phyloP scores from a whole-genome alignment of 2,329 filamentous ascomycete species.

The Didymella glomerata region DNA sequence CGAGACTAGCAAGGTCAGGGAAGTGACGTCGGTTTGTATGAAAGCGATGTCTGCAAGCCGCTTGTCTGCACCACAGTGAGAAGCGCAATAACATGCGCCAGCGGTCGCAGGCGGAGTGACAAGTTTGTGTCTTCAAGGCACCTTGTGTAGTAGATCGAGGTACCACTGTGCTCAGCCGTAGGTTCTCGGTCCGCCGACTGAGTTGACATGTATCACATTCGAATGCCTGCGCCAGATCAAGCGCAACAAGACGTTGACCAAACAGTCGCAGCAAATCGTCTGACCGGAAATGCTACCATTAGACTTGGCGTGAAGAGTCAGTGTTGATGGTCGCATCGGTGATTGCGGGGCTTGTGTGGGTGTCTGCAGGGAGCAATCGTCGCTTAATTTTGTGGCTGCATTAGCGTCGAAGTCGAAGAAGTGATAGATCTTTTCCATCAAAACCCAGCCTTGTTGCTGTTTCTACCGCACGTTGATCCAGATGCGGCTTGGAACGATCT shows the following conservation, averaged over 20 bases:
- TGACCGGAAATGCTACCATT: not conserved
- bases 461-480: slow-evolving; percentile 6
- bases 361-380: slow-evolving; percentile 14
- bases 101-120: slow-evolving; percentile 3
- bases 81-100: slow-evolving; percentile 3
- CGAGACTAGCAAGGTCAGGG: slow-evolving; percentile 14
- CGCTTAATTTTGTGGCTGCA: slow-evolving; percentile 19
- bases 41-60: slow-evolving; percentile 1
- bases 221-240: not conserved
- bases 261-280: not conserved
- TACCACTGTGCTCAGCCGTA: slow-evolving; percentile 6
- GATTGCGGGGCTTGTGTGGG: slow-evolving; percentile 17
- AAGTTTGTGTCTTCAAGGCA: not conserved
- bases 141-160: not conserved
- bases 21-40: slow-evolving; percentile 10
- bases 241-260: not conserved
- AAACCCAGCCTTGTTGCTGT: slow-evolving; percentile 12
- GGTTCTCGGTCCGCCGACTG: not conserved
- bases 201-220: slow-evolving; percentile 5
- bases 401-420: slow-evolving; percentile 13
- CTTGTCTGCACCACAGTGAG: slow-evolving; percentile 5
- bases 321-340: not conserved
- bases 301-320: not conserved
- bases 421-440: slow-evolving; percentile 15
- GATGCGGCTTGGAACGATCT: slow-evolving; percentile 14